Base-by-base conservation (phyloP, 2,329 filamentous ascomycete genomes). In the Colletotrichum nymphaeae region DNA sequence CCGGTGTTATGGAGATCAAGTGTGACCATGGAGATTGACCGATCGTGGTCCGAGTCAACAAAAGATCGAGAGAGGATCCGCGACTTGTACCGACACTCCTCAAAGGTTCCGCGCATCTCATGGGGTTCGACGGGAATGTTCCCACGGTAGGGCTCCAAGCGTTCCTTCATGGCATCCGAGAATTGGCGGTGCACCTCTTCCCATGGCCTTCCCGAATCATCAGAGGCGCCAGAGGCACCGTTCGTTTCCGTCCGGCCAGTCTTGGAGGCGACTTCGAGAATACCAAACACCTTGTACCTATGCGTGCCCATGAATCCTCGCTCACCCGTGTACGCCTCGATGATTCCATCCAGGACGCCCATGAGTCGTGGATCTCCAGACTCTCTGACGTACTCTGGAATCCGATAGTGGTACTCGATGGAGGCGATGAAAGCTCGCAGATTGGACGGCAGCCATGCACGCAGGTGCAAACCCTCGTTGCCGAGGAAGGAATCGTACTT, bases 241-340 rank as follows among this genome's bases (percentile, higher is more conserved):
- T 89, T 89, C 0, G 87, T 89, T 72, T 85, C 87, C 0, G 87
- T 86, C 4, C 88, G 83, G 2, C 88, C 87, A 0, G 86, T 87
- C 77, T 89, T 89, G 53, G 83, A 85, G 1, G 87, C 87, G 16
- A 88, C 84, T 70, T 89, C 87, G 0, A 89, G 83, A 32, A 89
- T 86, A 1, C 87, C 88, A 74, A 88, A 89, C 5, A 89, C 88
- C 76, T 89, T 89, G 77, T 89, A 89, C n/a, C 87, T 80, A 75
- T 90, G 88, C 0, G 85, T 86, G 5, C 88, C 87, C 87, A 89
- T 88, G 76, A 89, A 89, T 0, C 88, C 88, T 24, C 87, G 82
- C 75, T 89, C 87, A 0, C 88, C 88, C 0, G 86, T 86, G 74
- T 89, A 90, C 0, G 87, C 87, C 76, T 89, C 88, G 1, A 89